Conservation (phyloP, 176 grass and related monocot species). For the Aegilops bicornis region DNA sequence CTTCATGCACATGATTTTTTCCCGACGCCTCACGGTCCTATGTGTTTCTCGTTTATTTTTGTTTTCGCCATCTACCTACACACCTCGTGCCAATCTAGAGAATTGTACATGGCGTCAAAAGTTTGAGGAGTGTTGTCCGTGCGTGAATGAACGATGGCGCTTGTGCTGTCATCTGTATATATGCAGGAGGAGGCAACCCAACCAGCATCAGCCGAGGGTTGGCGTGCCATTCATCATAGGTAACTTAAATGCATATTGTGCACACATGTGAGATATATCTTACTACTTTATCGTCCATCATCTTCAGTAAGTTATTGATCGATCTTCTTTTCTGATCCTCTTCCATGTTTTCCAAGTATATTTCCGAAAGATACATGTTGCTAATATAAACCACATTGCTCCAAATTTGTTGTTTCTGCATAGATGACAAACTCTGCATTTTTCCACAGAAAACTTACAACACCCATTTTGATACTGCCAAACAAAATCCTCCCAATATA, state of each 20-base stretch:
- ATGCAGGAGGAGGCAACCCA: not conserved
- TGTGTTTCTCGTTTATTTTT: not conserved
- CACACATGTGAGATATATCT: not conserved
- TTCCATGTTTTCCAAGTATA: too few species aligned
- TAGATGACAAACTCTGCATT: too few species aligned
- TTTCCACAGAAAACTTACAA: too few species aligned
- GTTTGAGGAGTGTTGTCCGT: not conserved
- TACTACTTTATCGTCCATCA: too few species aligned
- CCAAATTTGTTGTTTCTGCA: too few species aligned
- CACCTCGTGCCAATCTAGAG: not conserved
- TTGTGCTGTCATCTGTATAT: not conserved
- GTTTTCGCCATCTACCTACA: not conserved
- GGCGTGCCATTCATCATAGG: not conserved
- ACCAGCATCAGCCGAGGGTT: not conserved
- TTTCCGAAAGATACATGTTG: too few species aligned
- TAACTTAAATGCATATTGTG: not conserved
- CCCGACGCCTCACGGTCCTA: not conserved
- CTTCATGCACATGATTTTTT: not conserved
- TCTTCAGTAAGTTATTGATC: too few species aligned
- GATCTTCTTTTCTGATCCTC: too few species aligned
- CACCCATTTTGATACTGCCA: too few species aligned
- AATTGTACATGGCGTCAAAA: not conserved
- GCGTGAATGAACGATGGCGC: not conserved
- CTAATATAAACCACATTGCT: too few species aligned
- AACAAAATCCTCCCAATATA: too few species aligned